phyloP scores from a whole-genome alignment of 352 stramenopile species.

The Blastocystis sp. region DNA sequence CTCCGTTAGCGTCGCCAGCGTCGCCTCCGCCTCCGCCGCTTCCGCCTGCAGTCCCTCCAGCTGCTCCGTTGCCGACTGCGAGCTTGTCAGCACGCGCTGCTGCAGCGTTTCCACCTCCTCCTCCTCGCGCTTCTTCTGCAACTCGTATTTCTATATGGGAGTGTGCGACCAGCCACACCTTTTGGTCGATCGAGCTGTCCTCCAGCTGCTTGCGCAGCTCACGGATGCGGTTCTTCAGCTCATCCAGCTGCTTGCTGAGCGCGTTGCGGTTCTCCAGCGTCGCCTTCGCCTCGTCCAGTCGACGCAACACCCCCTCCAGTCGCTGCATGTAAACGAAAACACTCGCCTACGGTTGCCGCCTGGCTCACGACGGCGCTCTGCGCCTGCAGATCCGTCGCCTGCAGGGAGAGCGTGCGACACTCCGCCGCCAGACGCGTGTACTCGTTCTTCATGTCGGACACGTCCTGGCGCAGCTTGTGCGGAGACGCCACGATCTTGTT shows the following conservation, averaged over 20 bases:
- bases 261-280: neutral
- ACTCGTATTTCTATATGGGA: conserved; percentile 17
- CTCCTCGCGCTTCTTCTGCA: neutral
- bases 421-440: conserved; percentile 25
- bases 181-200: conserved; percentile 20
- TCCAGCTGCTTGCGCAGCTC: neutral
- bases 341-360: neutral
- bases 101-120: neutral
- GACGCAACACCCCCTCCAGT: neutral
- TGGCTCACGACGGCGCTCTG: neutral
- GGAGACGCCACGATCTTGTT: conserved; percentile 2
- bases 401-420: neutral
- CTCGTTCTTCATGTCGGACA: conserved; percentile 11
- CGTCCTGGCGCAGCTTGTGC: conserved; percentile 31
- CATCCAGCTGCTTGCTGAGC: neutral
- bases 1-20: neutral
- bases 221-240: neutral
- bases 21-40: too few relatives aligned
- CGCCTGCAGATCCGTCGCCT: neutral
- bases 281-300: neutral
- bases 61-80: neutral
- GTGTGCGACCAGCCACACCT: neutral
- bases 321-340: neutral
- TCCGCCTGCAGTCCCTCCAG: neutral
- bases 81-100: neutral